Base-by-base conservation (phyloP, 2,329 filamentous ascomycete species). In the Domatiomyces globalis region DNA sequence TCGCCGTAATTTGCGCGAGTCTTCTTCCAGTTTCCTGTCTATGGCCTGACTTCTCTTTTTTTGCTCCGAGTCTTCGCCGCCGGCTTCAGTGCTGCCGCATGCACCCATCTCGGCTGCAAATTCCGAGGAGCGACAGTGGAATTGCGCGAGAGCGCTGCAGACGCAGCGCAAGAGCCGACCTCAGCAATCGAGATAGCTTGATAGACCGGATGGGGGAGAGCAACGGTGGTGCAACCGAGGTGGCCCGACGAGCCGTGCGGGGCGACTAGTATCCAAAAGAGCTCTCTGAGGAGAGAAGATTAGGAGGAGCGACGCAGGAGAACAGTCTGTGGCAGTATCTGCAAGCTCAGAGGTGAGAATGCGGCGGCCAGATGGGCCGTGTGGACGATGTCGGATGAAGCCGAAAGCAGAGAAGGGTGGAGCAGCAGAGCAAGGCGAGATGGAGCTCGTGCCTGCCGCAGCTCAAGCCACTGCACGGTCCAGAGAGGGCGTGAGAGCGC, bases 1-100 rank as follows among this genome's bases (percentile, higher is more conserved):
- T 74, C 88, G 80, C 67, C 89, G 83, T 74, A 96, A 75, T 68
- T 85, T 80, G 69, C 87, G 87, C 49, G 88, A 94, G 69, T 98
- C 92, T 67, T 96, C 90, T 68, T 96, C 90, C 56, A 98, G 76
- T 63, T 80, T 84, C 70, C 85, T 85, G 71, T 98, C 92, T 66
- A 98, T 98, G 68, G 84, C 84, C 71, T 95, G 88, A 70, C 88
- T 95, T 70, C 85, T 82, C 77, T 96, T 95, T 79, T 92, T 95
- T 76, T 88, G 83, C 66, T 95, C 88, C 67, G 77, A 80, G 73
- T 94, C 87, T 67, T 88, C 88, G n/a, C 49, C 51, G 27, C 56
- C 54, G 67, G 83, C 84, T 67, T 79, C 85, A 60, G 83, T 83
- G 72, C 87, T 95, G 80, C 94, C 86, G 75, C 92, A 98, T 63